phyloP scores from a whole-genome alignment of 1,284 basidiomycete genomes.

The Leccinum pseudoinsigne region DNA sequence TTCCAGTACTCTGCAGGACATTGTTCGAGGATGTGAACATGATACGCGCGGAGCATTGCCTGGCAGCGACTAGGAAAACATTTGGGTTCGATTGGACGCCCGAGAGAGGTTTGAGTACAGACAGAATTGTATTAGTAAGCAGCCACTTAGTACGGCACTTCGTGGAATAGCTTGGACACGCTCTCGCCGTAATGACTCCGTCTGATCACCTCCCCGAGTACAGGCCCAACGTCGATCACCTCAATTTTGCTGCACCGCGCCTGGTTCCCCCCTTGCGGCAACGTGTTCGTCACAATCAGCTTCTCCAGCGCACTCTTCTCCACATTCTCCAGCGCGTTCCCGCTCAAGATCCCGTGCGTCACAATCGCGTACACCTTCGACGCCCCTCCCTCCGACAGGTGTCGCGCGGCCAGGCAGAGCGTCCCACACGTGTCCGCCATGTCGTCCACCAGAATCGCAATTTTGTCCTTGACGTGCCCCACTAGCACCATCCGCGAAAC shows the following conservation, averaged over 20 bases:
- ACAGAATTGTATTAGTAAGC: conserved; percentile 22
- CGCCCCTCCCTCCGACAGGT: conserved; percentile 91
- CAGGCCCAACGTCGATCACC: conserved; percentile 93
- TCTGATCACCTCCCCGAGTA: conserved; percentile 96
- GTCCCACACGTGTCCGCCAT: conserved; percentile 99
- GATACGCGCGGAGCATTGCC: conserved; percentile 57
- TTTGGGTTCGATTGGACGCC: conserved; percentile 9
- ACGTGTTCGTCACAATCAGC: conserved; percentile 97
- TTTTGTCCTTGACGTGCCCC: conserved; percentile 91
- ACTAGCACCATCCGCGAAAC: conserved; percentile 99
- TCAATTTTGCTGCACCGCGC: conserved; percentile 85
- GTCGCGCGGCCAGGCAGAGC: conserved; percentile 88
- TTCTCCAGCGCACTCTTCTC: conserved; percentile 84
- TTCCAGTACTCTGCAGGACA: conserved; percentile 43
- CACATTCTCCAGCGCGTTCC: conserved; percentile 79
- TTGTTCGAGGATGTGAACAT: conserved; percentile 61
- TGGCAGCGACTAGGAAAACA: conserved; percentile 34
- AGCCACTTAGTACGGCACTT: conserved; percentile 69
- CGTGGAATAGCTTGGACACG: conserved; percentile 80
- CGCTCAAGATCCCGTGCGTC: conserved; percentile 96
- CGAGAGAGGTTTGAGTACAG: conserved; percentile 16
- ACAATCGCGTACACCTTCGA: conserved; percentile 89
- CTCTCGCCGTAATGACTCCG: conserved; percentile 88
- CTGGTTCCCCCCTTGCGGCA: conserved; percentile 87
- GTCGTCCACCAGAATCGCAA: conserved; percentile 98